phyloP scores from a whole-genome alignment of 441 rosid species.

The Macaranga tanarius region DNA sequence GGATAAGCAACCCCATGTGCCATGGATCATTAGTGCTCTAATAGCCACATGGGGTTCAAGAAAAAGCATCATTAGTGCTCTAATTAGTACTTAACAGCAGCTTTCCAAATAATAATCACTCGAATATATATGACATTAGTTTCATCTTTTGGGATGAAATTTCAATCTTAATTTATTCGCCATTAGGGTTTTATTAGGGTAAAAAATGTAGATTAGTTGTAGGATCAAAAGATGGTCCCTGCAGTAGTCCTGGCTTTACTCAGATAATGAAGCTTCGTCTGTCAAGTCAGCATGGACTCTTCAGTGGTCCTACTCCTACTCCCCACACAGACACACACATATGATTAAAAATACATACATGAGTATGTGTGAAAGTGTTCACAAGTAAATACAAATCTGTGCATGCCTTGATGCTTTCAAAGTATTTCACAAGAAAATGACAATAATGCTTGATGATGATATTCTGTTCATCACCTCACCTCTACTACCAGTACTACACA shows the following conservation, averaged over 20 bases:
- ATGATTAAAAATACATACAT: background rate
- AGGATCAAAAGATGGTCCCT: background rate
- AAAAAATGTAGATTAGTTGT: background rate
- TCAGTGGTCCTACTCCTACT: background rate
- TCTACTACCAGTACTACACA: too few species aligned
- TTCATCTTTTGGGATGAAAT: too few species aligned
- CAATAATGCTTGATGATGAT: background rate
- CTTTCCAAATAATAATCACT: too few species aligned
- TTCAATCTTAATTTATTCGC: background rate
- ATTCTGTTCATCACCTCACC: background rate
- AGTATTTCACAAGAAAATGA: background rate
- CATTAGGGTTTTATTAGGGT: too few species aligned
- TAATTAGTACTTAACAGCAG: background rate
- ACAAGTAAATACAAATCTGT: background rate
- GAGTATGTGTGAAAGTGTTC: background rate
- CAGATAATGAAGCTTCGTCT: constrained; percentile 21
- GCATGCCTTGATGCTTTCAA: background rate
- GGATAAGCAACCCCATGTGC: background rate
- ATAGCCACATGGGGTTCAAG: too few species aligned
- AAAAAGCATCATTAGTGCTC: background rate
- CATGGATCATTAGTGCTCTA: background rate
- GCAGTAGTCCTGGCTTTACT: too few species aligned
- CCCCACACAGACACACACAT: background rate
- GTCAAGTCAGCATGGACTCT: constrained; percentile 25
- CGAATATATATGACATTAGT: too few species aligned